Percentiles rank a stretch among this genome's conserved stretches.
Evolutionary conservation across 805 yeast species (phyloP).

Genomic region (Ogataea neopini): DNA sequence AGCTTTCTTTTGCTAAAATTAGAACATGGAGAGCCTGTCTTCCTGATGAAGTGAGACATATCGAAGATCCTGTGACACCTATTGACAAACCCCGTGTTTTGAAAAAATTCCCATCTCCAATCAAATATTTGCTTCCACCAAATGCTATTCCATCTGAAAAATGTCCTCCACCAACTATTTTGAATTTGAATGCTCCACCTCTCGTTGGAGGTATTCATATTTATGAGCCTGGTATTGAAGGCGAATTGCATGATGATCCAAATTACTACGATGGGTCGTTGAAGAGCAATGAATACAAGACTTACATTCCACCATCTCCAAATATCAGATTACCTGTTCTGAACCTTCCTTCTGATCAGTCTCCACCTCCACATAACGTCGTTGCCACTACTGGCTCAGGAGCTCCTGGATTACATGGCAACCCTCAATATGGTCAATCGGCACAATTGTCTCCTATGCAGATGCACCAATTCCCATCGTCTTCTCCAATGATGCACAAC

Average conservation of each 20-base stretch:
- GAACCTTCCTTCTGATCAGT: conserved; percentile 15
- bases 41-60: conserved; percentile 92
- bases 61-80: conserved; percentile 78
- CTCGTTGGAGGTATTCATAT: conserved; percentile 86
- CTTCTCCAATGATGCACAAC: conserved; percentile 10
- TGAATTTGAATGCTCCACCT: conserved; percentile 91
- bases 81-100: conserved; percentile 62
- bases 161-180: conserved; percentile 79
- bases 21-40: conserved; percentile 98
- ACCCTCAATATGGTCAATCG: conserved; percentile 3
- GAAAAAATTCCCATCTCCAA: conserved; percentile 80
- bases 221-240: conserved; percentile 66
- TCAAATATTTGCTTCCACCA: conserved; percentile 72
- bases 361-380: conserved; percentile 21
- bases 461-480: conserved; percentile 13
- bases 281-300: conserved; percentile 29
- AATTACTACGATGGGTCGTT: conserved; percentile 48
- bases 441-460: conserved; percentile 10
- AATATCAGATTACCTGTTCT: conserved; percentile 28
- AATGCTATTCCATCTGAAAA: conserved; percentile 73
- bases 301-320: conserved; percentile 34
- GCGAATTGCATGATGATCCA: conserved; percentile 58
- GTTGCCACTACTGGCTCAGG: conserved; percentile 14
- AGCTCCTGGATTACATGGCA: conserved; percentile 4
- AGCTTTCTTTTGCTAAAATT: conserved; percentile 88